These are phyloP conservation scores for Xerocomellus intermedius DNA, from an alignment of 768 basidiomycete genomes.

Conservation along the genomic window DNA sequence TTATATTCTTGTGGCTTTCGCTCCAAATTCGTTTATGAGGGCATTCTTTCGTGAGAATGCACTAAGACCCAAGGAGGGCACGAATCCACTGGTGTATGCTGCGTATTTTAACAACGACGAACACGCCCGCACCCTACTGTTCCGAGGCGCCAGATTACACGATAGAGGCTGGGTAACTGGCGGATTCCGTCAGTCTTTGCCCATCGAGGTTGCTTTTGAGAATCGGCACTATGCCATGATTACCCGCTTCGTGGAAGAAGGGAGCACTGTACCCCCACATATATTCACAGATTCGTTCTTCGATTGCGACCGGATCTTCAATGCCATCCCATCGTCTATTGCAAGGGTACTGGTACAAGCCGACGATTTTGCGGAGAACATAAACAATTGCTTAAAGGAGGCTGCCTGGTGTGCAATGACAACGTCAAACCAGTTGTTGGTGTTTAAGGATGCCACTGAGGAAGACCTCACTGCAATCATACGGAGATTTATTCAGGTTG, in stretches of 20 bases:
- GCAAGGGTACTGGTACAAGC: background rate
- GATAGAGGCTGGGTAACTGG: background rate
- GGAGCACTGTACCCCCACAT: background rate
- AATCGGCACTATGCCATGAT: background rate
- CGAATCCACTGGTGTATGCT: slow-evolving; percentile 4
- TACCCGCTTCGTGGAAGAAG: background rate
- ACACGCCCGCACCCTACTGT: background rate
- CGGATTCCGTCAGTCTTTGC: background rate
- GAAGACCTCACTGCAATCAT: background rate
- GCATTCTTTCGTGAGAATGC: background rate
- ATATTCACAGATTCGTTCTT: background rate
- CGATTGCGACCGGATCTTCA: background rate
- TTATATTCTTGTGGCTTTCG: slow-evolving; percentile 1
- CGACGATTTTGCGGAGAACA: background rate
- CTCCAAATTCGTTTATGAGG: background rate
- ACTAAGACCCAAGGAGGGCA: background rate
- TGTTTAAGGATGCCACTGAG: background rate
- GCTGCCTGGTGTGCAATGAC: too few relatives aligned
- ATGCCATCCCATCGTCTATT: background rate
- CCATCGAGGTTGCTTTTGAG: background rate
- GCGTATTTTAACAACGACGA: slow-evolving; percentile 1
- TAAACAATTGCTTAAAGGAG: background rate
- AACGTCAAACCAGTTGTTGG: background rate
- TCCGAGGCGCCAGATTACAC: background rate
- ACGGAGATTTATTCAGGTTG: background rate